Evolutionary conservation across 306 rosid species (phyloP), one percentile per base, ranked within the genome.

Genomic region (Glycine tomentella): DNA sequence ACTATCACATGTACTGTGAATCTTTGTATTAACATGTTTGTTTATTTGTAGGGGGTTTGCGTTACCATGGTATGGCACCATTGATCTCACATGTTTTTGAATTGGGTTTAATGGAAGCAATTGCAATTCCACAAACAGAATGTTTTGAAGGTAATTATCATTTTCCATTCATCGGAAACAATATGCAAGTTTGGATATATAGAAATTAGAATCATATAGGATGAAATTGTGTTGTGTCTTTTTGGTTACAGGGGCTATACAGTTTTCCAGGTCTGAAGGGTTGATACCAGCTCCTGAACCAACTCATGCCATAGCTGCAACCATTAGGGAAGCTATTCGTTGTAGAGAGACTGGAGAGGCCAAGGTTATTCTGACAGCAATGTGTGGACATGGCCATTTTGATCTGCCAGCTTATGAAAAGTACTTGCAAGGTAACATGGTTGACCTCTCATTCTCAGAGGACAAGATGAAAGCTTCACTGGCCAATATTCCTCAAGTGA

Each of bases 1-100:
- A 67, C 36, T 4, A 63, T 56, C 14, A 10, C 58, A 59, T 17
- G 8, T 15, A 25, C 4, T 74, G 58, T 59, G 42, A 42, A 78
- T 51, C 4, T 52, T 53, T 44, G 58, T 4, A 34, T 76, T 50
- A 45, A 62, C 65, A 51, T 2, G 73, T 80, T 34, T 72, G 13
- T 33, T 74, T 48, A 40, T 69, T 42, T 69, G 40, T 87, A 95
- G 99, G 99, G 52, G 99, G 99, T 10, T 85, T 95, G 87, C 92
- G 99, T n/a, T 95, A 95, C 88, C 99, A 95, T 16, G 99, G 97
- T 12, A 95, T 95, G 97, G 95, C 99, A 52, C 99, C 98, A 42
- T 84, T 95, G 86, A 91, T 95, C 72, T 95, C 99, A 42, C 99
- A 95, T 81, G 90, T 95, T 65, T 93, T 68, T 69, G 93, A 95